Conservation (phyloP, 257 asterid genomes). For the Cynanchum wilfordii region DNA sequence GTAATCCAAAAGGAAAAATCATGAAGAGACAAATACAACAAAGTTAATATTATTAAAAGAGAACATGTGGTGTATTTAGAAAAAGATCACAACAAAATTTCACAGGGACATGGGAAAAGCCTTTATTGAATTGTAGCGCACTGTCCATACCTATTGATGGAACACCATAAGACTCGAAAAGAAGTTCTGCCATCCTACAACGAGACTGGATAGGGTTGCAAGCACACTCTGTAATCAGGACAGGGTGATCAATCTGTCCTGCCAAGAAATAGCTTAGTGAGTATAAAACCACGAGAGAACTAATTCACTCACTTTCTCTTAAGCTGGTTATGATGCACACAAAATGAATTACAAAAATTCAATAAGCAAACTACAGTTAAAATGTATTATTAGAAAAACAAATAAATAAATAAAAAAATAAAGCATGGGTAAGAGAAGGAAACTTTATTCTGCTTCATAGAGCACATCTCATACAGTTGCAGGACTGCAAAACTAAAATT, state of each 20-base stretch:
- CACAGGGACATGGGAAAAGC: not conserved
- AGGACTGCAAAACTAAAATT: not conserved
- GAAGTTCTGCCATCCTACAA: constrained; percentile 94
- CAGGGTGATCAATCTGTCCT: constrained; percentile 89
- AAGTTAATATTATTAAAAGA: not conserved
- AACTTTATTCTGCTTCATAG: not conserved
- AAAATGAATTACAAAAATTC: not conserved
- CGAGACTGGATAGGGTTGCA: constrained; percentile 98
- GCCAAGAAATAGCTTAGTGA: constrained; percentile 34
- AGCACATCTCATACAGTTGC: not conserved
- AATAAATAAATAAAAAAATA: too few species aligned
- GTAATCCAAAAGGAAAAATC: not conserved
- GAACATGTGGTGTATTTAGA: not conserved
- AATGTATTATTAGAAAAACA: not conserved
- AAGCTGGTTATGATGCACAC: not conserved
- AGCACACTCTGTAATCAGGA: constrained; percentile 90
- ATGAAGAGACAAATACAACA: not conserved
- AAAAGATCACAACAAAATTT: not conserved
- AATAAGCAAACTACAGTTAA: not conserved
- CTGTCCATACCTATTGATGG: constrained; percentile 71
- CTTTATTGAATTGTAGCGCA: constrained; percentile 2
- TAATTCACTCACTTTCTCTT: not conserved
- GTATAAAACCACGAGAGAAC: not conserved
- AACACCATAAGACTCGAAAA: constrained; percentile 95
- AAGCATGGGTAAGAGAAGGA: too few species aligned